phyloP scores from a whole-genome alignment of 2,329 filamentous ascomycete species.

The Paecilomyces dactylethromorphus region DNA sequence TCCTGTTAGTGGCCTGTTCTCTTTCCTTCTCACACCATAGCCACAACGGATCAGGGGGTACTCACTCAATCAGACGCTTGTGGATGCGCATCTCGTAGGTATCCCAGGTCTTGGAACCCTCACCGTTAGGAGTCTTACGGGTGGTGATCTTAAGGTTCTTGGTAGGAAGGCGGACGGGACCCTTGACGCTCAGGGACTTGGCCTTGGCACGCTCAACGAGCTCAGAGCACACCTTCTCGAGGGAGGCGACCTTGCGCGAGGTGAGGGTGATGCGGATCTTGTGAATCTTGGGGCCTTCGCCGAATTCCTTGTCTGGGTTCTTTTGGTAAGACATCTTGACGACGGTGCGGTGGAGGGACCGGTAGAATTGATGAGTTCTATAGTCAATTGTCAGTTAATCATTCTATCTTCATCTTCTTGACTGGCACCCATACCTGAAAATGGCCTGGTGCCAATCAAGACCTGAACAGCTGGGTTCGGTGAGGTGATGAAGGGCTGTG shows the following conservation, averaged over 20 bases:
- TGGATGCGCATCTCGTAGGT: slow-evolving; percentile 98
- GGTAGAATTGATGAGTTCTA: slow-evolving; percentile 12
- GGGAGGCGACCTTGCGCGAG: slow-evolving; percentile 85
- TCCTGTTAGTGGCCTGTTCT: slow-evolving; percentile 8
- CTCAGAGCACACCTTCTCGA: slow-evolving; percentile 98
- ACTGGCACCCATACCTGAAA: slow-evolving; percentile 14
- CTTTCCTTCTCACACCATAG: not conserved
- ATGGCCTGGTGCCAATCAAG: slow-evolving; percentile 57
- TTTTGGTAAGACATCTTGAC: slow-evolving; percentile 91
- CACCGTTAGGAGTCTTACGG: slow-evolving; percentile 98
- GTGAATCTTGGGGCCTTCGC: slow-evolving; percentile 90
- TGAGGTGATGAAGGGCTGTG: slow-evolving; percentile 67
- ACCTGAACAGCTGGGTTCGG: slow-evolving; percentile 72
- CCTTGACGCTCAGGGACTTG: slow-evolving; percentile 98
- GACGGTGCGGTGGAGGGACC: slow-evolving; percentile 22
- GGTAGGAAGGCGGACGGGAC: slow-evolving; percentile 93
- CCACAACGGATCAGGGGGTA: slow-evolving; percentile 15
- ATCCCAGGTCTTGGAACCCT: slow-evolving; percentile 99
- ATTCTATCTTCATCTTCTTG: not conserved
- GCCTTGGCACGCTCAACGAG: slow-evolving; percentile 96
- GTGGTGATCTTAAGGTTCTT: slow-evolving; percentile 96
- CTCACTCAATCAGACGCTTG: slow-evolving; percentile 93
- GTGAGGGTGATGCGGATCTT: slow-evolving; percentile 98
- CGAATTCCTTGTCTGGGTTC: slow-evolving; percentile 88
- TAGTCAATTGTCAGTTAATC: not conserved